These are phyloP conservation scores for Pseudogymnoascus sp. DNA, from an alignment of 2,329 filamentous ascomycete species.

Conservation along the genomic window DNA sequence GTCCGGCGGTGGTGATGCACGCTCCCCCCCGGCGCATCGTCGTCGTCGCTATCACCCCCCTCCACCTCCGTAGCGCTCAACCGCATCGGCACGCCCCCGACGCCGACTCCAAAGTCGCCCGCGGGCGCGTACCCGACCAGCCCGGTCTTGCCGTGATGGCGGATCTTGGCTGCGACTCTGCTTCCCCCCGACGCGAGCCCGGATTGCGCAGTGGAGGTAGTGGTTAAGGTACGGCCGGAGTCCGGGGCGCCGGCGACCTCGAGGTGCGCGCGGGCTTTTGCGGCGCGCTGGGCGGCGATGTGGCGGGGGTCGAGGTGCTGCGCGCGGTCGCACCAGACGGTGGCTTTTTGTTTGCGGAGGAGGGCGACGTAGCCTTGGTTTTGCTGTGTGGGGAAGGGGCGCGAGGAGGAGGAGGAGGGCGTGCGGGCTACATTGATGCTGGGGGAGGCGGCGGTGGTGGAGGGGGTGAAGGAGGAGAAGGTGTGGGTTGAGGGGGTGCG, in stretches of 20 bases:
- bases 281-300: slow-evolving; percentile 74
- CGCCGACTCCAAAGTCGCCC: slow-evolving; percentile 60
- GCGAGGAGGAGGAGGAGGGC: slow-evolving; percentile 69
- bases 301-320: slow-evolving; percentile 87
- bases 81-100: slow-evolving; percentile 78
- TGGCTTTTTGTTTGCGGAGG: slow-evolving; percentile 95
- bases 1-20: slow-evolving; percentile 58
- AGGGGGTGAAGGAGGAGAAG: slow-evolving; percentile 33
- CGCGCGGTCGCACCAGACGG: slow-evolving; percentile 93
- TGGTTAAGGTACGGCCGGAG: slow-evolving; percentile 22
- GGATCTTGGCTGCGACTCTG: slow-evolving; percentile 76
- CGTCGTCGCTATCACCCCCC: slow-evolving; percentile 74
- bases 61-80: slow-evolving; percentile 94
- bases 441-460: slow-evolving; percentile 58
- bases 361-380: slow-evolving; percentile 67
- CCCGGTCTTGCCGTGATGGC: slow-evolving; percentile 76
- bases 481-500: slow-evolving; percentile 65
- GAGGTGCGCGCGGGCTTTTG: slow-evolving; percentile 76
- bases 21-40: slow-evolving; percentile 38
- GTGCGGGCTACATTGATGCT: slow-evolving; percentile 64
- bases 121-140: slow-evolving; percentile 71
- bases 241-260: slow-evolving; percentile 58
- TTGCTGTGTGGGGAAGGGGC: slow-evolving; percentile 23
- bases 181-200: slow-evolving; percentile 30
- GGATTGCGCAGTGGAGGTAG: slow-evolving; percentile 28